phyloP scores from a whole-genome alignment of 2,329 filamentous ascomycete genomes.

The Pyricularia sp. region DNA sequence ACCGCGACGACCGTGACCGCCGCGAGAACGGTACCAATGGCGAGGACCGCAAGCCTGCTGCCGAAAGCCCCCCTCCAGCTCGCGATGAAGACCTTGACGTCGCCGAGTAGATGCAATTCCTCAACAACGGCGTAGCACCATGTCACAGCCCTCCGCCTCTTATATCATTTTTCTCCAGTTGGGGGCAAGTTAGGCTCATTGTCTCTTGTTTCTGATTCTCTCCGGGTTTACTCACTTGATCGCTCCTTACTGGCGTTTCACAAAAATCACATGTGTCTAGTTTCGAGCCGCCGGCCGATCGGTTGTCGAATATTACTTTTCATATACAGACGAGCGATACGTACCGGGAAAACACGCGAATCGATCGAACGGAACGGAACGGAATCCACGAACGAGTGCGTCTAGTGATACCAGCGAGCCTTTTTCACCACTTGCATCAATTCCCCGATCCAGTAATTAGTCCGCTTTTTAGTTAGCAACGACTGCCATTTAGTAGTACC shows the following conservation, averaged over 20 bases:
- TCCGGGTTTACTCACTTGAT: constrained; percentile 4
- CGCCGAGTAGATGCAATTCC: constrained; percentile 52
- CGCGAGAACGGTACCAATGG: constrained; percentile 73
- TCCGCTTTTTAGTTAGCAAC: background rate
- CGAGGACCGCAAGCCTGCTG: constrained; percentile 70
- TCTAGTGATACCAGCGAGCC: constrained; percentile 1
- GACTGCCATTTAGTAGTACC: background rate
- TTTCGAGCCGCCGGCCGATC: constrained; percentile 6
- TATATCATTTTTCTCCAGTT: background rate
- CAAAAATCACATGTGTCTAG: constrained; percentile 6
- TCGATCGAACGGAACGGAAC: constrained; percentile 8
- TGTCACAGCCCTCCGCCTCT: background rate
- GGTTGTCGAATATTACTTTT: constrained; percentile 2
- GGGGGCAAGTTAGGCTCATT: constrained; percentile 2
- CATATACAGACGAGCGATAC: constrained; percentile 1
- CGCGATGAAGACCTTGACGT: constrained; percentile 88
- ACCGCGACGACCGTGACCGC: constrained; percentile 63
- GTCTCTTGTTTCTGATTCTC: background rate
- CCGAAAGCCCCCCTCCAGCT: constrained; percentile 71
- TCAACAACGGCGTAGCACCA: background rate
- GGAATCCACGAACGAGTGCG: background rate
- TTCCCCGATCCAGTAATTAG: background rate
- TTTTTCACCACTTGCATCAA: background rate
- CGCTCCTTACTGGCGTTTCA: constrained; percentile 1
- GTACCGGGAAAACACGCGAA: constrained; percentile 3